Evolutionary conservation across 176 grass and related monocot genomes (phyloP), one percentile per base, ranked within the genome.

Genomic region (Hyparrhenia diplandra): DNA sequence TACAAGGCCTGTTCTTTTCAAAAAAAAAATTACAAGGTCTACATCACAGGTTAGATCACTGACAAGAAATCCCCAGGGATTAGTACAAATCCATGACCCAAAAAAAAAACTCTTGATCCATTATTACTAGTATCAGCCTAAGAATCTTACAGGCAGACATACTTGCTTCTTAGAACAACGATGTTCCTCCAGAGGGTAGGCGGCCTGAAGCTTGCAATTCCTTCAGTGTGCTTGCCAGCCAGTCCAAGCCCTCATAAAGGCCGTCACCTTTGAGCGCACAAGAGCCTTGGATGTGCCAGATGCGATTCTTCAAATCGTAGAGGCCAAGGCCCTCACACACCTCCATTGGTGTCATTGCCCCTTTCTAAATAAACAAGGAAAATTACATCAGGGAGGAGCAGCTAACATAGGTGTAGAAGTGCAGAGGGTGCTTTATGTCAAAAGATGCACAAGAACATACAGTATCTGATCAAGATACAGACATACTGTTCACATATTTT

Each of bases 241-340:
- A 94, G 69, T 91, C 92, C 81, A 94, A 87, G 23, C 92, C 89
- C 69, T 94, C 86, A 55, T 91, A 94, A 65, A 94, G 86, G 34
- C 92, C 89, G 83, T 89, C 89, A 73, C 92, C 92, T 79, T 84
- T 81, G 24, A 91, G 73, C 29, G 89, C 92, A 83, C 92, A 94
- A 21, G 89, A 89, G 43, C 89, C 89, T 82, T 94, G 89, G 63
- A 94, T 94, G 73, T 91, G 89, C 92, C 92, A 94, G 10, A 57
- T 71, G 42, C 86, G 84, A 66, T 91, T 91, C 87, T 81, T 91
- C 82, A 94, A 77, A 72, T 91, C 89, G 75, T 89, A 94, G 11
- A 94, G 86, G 21, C 89, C 92, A 63, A 94, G 89, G 30, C 89
- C 89, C 52, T 94, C 87, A 1, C 89, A 94, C 8, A 91, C 92